Evolutionary conservation across 192 early-diverging fungal genomes (phyloP).

Genomic region (Neocallimastix lanati): DNA sequence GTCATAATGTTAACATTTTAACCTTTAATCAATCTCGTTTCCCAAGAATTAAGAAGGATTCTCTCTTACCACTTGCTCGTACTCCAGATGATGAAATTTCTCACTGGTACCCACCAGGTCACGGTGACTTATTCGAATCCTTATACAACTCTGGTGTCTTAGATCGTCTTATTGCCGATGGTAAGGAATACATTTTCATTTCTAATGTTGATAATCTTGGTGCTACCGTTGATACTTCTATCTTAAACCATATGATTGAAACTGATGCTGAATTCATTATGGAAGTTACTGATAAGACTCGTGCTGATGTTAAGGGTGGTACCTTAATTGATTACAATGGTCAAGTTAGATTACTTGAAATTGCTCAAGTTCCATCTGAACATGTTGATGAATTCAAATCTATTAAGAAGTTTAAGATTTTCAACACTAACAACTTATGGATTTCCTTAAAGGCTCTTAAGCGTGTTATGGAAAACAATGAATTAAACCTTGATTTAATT

Average conservation of each 20-base stretch:
- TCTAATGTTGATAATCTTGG: conserved; percentile 98
- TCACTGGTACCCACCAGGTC: conserved; percentile 80
- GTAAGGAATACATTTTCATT: conserved; percentile 97
- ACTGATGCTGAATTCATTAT: conserved; percentile 86
- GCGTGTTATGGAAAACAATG: conserved; percentile 60
- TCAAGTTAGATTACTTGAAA: conserved; percentile 77
- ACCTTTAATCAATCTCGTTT: conserved; percentile 96
- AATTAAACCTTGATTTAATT: conserved; percentile 83
- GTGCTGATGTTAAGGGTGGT: conserved; percentile 98
- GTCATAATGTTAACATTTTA: conserved; percentile 76
- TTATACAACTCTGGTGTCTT: conserved; percentile 40
- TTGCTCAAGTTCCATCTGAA: conserved; percentile 94
- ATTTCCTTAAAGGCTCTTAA: conserved; percentile 69
- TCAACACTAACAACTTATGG: conserved; percentile 68
- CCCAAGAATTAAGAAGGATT: conserved; percentile 85
- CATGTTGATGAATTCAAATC: conserved; percentile 97
- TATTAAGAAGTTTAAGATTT: conserved; percentile 99
- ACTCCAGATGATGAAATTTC: conserved; percentile 41
- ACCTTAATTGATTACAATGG: conserved; percentile 97
- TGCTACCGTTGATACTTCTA: conserved; percentile 83
- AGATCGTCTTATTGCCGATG: conserved; percentile 76
- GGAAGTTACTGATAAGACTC: conserved; percentile 99
- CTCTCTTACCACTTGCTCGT: conserved; percentile 64
- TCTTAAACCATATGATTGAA: conserved; percentile 76
- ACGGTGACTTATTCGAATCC: conserved; percentile 93